phyloP scores from a whole-genome alignment of 805 yeast genomes.

The Suhomyces faveliae region DNA sequence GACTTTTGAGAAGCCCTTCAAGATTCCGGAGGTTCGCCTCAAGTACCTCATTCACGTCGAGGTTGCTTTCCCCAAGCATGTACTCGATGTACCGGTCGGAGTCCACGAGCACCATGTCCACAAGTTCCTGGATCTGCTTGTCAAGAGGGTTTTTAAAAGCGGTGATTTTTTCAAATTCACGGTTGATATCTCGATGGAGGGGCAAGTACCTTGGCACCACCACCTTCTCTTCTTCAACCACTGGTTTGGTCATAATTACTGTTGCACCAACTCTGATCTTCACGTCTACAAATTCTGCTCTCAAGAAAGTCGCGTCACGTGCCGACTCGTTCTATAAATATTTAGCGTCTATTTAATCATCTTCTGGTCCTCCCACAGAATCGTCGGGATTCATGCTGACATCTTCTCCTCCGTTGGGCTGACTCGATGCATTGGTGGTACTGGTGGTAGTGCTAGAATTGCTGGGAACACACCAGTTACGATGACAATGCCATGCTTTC shows the following conservation, averaged over 20 bases:
- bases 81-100: constrained; percentile 5
- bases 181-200: constrained; percentile 4
- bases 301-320: not conserved
- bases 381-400: constrained; percentile 7
- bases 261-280: not conserved
- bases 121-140: constrained; percentile 3
- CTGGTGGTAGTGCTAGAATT: constrained; percentile 28
- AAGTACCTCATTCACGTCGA: constrained; percentile 1
- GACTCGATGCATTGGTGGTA: constrained; percentile 12
- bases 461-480: constrained; percentile 84
- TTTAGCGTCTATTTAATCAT: constrained; percentile 3
- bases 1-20: constrained; percentile 8
- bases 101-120: constrained; percentile 2
- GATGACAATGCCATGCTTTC: constrained; percentile 88
- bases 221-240: not conserved
- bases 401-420: constrained; percentile 4
- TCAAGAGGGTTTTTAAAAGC: constrained; percentile 2
- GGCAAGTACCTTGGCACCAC: constrained; percentile 7
- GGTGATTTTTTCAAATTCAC: constrained; percentile 7
- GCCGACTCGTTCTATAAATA: not conserved
- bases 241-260: not conserved
- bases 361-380: constrained; percentile 5
- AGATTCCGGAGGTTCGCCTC: constrained; percentile 4
- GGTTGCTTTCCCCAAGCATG: constrained; percentile 5
- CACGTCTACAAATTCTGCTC: not conserved